Evolutionary conservation across 2,329 filamentous ascomycete genomes (phyloP).

Genomic region (Sphaerostilbella broomeana): DNA sequence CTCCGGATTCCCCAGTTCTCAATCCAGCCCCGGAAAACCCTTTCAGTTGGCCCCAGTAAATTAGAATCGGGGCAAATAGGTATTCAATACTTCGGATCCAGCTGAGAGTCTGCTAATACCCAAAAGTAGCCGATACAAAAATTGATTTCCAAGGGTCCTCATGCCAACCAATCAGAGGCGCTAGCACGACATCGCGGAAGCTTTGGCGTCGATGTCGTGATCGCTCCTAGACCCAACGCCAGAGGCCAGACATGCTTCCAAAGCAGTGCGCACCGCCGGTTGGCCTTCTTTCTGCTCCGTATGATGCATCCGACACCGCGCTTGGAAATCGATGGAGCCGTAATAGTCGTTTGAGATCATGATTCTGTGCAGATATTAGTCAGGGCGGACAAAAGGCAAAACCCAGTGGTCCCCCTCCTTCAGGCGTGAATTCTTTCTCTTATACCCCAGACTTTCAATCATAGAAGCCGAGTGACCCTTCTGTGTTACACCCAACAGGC

Average conservation of each 20-base stretch:
- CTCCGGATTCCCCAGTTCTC: slow-evolving; percentile 5
- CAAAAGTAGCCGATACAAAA: slow-evolving; percentile 3
- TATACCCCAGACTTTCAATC: neutral
- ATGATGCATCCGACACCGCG: slow-evolving; percentile 5
- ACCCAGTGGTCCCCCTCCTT: too few relatives aligned
- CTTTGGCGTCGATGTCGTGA: slow-evolving; percentile 48
- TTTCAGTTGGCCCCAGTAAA: slow-evolving; percentile 10
- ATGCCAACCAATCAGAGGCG: slow-evolving; percentile 30
- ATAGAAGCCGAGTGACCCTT: neutral
- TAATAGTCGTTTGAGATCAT: too few relatives aligned
- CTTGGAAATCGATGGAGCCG: too few relatives aligned
- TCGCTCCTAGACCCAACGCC: slow-evolving; percentile 32
- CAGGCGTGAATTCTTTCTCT: too few relatives aligned
- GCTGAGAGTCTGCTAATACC: neutral
- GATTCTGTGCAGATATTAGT: too few relatives aligned
- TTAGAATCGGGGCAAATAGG: slow-evolving; percentile 3
- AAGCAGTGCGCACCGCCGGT: slow-evolving; percentile 30
- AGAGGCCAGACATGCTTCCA: slow-evolving; percentile 22
- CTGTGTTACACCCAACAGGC: neutral
- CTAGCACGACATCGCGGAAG: slow-evolving; percentile 36
- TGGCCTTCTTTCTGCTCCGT: slow-evolving; percentile 3
- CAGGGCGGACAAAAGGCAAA: too few relatives aligned
- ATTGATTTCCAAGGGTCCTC: slow-evolving; percentile 5
- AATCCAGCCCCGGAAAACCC: slow-evolving; percentile 11
- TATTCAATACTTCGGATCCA: slow-evolving; percentile 6